Conservation (phyloP, 2,329 filamentous ascomycete genomes). For the Microsporum audouinii region DNA sequence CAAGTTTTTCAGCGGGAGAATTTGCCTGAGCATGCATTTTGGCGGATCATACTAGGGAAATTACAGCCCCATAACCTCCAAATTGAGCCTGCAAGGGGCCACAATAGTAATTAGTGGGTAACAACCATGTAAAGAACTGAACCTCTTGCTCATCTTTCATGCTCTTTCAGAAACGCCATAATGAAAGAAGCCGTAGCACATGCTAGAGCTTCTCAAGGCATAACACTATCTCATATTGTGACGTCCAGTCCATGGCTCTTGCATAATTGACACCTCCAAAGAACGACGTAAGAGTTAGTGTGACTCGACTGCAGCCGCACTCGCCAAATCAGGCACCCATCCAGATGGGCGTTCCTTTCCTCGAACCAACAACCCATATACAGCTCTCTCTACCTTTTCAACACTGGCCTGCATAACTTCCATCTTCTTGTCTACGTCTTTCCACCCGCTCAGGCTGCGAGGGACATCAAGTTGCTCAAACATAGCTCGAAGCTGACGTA, state of each 20-base stretch:
- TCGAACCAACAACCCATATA: slow-evolving; percentile 77
- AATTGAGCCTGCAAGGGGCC: not conserved
- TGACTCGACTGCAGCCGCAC: slow-evolving; percentile 29
- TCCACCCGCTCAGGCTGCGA: slow-evolving; percentile 42
- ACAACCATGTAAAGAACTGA: not conserved
- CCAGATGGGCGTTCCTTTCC: slow-evolving; percentile 82
- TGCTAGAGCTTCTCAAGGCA: not conserved
- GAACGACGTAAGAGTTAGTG: slow-evolving; percentile 20
- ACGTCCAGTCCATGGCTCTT: not conserved
- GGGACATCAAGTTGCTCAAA: slow-evolving; percentile 61
- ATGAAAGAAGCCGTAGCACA: not conserved
- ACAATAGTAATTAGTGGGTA: not conserved
- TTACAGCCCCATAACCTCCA: not conserved
- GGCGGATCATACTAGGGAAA: not conserved
- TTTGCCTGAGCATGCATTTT: not conserved
- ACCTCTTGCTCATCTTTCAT: not conserved
- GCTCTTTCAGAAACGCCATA: not conserved
- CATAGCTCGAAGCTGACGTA: slow-evolving; percentile 63
- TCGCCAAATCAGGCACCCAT: slow-evolving; percentile 70
- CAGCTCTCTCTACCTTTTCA: slow-evolving; percentile 81
- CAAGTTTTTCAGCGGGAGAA: not conserved
- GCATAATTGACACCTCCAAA: not conserved
- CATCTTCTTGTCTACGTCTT: slow-evolving; percentile 66
- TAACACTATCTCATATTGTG: not conserved
- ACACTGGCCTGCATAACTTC: slow-evolving; percentile 79